Percentiles rank a stretch among this genome's conserved stretches.
phyloP scores from a whole-genome alignment of 139 green algal genomes.

The Chlorella sp. region DNA sequence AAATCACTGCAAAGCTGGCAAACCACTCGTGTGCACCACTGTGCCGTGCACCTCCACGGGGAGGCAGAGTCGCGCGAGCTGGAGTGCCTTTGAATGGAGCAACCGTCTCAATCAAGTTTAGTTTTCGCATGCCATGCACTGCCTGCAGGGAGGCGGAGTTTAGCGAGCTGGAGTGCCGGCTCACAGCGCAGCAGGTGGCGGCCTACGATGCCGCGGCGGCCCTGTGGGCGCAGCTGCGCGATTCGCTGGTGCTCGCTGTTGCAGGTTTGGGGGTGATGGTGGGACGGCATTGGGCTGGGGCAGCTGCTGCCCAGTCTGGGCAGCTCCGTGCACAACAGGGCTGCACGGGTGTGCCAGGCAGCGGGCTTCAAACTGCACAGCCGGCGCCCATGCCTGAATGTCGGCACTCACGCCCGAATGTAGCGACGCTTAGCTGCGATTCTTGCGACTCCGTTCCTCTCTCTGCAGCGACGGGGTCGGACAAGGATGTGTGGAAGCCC shows the following conservation, averaged over 20 bases:
- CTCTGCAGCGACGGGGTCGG: constrained; percentile 31
- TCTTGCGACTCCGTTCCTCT: neutral
- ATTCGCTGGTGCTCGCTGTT: constrained; percentile 56
- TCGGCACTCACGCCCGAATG: no score
- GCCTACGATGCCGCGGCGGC: constrained; percentile 81
- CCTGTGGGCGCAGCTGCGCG: constrained; percentile 62
- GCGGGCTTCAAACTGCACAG: no score
- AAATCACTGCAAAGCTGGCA: no score
- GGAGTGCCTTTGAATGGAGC: no score
- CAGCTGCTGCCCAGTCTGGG: neutral
- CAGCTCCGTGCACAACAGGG: neutral
- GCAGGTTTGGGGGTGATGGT: neutral
- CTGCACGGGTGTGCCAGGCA: no score
- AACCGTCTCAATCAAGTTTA: no score
- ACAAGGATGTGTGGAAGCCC: constrained; percentile 56
- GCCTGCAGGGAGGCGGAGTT: constrained; percentile 89
- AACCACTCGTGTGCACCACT: no score
- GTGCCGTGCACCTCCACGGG: no score
- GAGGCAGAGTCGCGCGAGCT: no score
- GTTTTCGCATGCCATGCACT: no score
- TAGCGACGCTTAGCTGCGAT: no score
- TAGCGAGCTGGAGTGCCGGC: constrained; percentile 66
- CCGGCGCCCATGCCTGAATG: no score
- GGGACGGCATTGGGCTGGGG: neutral
- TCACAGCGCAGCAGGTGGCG: constrained; percentile 59